These are phyloP conservation scores for Gnetum montanum DNA, from an alignment of 75 land plant species.

Conservation along the genomic window DNA sequence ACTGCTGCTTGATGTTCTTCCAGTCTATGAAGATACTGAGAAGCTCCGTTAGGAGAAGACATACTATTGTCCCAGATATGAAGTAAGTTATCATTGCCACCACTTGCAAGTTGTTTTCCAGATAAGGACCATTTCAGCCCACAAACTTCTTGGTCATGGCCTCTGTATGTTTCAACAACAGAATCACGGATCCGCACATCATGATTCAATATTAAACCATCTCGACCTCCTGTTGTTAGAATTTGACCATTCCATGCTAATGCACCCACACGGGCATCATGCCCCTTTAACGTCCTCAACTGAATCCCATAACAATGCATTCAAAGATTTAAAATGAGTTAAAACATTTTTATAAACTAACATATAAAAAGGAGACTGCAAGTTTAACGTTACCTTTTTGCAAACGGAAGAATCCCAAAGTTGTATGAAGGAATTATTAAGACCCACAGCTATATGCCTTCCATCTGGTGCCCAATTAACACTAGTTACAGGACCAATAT, in stretches of 20 bases:
- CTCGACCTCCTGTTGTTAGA: slow-evolving; percentile 68
- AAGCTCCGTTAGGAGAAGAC: slow-evolving; percentile 20
- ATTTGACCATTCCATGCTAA: slow-evolving; percentile 69
- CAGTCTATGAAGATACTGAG: slow-evolving; percentile 49
- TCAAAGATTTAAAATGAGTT: not conserved
- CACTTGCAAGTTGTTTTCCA: slow-evolving; percentile 59
- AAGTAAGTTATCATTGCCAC: slow-evolving; percentile 73
- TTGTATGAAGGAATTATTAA: slow-evolving; percentile 67
- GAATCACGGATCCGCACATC: slow-evolving; percentile 53
- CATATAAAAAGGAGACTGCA: not conserved
- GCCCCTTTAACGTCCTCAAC: slow-evolving; percentile 58
- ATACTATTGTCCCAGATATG: slow-evolving; percentile 54
- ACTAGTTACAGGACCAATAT: slow-evolving; percentile 74
- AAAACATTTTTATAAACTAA: not conserved
- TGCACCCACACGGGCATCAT: slow-evolving; percentile 56
- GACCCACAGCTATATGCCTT: slow-evolving; percentile 58
- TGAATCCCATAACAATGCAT: slow-evolving; percentile 1
- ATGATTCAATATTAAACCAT: slow-evolving; percentile 52
- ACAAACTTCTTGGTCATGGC: slow-evolving; percentile 65
- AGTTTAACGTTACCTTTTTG: slow-evolving; percentile 18
- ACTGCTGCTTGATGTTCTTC: slow-evolving; percentile 66
- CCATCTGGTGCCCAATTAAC: slow-evolving; percentile 92
- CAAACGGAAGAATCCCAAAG: slow-evolving; percentile 61
- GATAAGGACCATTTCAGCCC: slow-evolving; percentile 71
- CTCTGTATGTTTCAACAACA: slow-evolving; percentile 22